Evolutionary conservation across 257 asterid genomes (phyloP).

Genomic region (Knoxia roxburghii): DNA sequence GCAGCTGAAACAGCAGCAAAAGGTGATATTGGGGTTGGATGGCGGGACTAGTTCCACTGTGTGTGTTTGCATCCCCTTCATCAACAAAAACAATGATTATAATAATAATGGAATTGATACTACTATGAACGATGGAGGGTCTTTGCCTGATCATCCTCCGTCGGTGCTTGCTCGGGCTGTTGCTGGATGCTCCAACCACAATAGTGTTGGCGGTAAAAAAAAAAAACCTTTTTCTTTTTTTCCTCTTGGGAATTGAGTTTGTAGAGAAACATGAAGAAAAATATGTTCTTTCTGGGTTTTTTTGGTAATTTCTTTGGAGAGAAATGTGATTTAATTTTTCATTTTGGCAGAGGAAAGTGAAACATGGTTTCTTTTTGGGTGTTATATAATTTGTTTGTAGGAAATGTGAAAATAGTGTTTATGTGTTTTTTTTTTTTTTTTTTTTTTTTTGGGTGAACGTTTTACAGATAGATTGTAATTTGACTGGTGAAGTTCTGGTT

Average conservation of each 20-base stretch:
- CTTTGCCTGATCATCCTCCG: constrained; percentile 59
- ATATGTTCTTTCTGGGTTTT: too few relatives aligned
- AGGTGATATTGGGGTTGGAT: constrained; percentile 67
- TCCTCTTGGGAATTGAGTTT: too few relatives aligned
- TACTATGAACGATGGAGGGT: constrained; percentile 10
- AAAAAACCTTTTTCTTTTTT: not conserved
- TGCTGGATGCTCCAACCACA: constrained; percentile 84
- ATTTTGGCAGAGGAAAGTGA: too few relatives aligned
- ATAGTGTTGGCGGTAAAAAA: constrained; percentile 91
- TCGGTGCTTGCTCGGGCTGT: constrained; percentile 66
- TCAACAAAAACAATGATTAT: constrained; percentile 29
- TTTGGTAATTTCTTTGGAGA: not conserved
- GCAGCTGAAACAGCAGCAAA: not conserved
- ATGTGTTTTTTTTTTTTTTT: too few relatives aligned
- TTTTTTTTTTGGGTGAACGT: too few relatives aligned
- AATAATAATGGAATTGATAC: not conserved
- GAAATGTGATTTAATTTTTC: not conserved
- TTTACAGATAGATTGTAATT: not conserved
- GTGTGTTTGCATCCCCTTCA: constrained; percentile 63
- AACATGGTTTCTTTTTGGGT: too few relatives aligned
- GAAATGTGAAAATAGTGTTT: too few relatives aligned
- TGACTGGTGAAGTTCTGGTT: not conserved
- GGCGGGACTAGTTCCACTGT: constrained; percentile 77
- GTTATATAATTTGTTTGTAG: not conserved
- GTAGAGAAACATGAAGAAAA: too few relatives aligned